Conservation (phyloP, 495 filamentous ascomycete genomes). For the Trichoderma orchidacearum region DNA sequence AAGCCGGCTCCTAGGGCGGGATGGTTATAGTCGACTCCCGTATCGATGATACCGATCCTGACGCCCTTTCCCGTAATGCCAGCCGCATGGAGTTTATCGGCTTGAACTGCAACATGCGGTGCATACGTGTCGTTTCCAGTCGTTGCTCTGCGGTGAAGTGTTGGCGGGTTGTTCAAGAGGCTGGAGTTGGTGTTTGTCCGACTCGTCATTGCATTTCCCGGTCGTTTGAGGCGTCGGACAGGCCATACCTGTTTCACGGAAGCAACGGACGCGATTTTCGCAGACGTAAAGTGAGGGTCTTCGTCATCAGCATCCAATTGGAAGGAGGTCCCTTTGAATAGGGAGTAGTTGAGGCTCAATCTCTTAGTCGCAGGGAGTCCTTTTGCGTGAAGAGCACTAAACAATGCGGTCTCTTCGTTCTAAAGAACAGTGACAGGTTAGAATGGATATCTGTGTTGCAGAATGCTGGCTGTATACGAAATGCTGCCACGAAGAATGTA, state of each 20-base stretch:
- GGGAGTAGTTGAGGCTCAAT: neutral
- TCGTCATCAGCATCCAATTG: neutral
- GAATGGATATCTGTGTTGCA: no score
- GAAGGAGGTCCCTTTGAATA: neutral
- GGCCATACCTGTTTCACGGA: neutral
- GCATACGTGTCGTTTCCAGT: conserved; percentile 10
- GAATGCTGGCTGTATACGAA: no score
- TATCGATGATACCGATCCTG: conserved; percentile 36
- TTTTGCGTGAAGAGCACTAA: neutral
- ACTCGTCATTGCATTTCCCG: neutral
- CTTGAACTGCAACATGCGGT: conserved; percentile 33
- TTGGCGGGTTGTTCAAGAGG: neutral
- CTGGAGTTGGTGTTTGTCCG: neutral
- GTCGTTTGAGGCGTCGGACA: neutral
- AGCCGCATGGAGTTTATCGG: conserved; percentile 29
- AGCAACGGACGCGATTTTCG: neutral
- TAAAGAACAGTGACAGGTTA: neutral
- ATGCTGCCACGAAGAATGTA: neutral
- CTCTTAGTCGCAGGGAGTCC: neutral
- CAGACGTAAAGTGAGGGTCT: neutral
- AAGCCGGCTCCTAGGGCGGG: conserved; percentile 46
- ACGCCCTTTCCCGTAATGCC: conserved; percentile 30
- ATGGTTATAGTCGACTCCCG: conserved; percentile 41
- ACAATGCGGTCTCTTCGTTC: neutral
- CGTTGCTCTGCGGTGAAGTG: neutral